Evolutionary conservation across 495 filamentous ascomycete genomes (phyloP), one percentile per base, ranked within the genome.

Genomic region (Penicillium soppii): DNA sequence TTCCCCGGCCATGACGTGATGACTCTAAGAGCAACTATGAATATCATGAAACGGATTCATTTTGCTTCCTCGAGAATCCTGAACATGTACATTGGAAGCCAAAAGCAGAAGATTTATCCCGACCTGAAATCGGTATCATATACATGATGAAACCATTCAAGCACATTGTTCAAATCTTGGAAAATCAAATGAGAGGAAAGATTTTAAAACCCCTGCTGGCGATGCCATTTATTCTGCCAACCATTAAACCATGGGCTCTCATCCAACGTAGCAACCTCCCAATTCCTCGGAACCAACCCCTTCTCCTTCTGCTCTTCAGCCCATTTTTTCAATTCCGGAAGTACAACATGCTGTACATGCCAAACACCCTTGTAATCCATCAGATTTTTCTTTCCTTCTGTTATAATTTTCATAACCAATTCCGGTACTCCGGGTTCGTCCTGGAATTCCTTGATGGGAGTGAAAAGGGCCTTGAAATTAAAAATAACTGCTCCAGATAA

Each of bases 401-500:
- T 81, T 49, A 95, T 53, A 7, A 95, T 66, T 71, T 86, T 89
- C 0, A 78, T 61, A 19, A 91, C 27, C 20, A 96, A 64, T 13
- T 76, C 77, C 0, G 91, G 91, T 2, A 96, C 70, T 33, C 83
- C 85, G 16, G 87, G 80, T 59, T 96, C 91, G 39, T 89, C 79
- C 0, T 84, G 72, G 52, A 96, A 84, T 56, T 89, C 84, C 15
- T 72, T 62, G 0, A 96, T 65, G 0, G 87, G 87, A 2, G 90
- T 94, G 70, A 96, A 96, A 0, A 95, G 65, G 0, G 86, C 91
- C 62, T 94, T 96, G 81, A 92, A 96, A 63, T 96, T 96, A 70
- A 96, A 96, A 2, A 90, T 80, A 7, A 96, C 70, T 0, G 78
- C 84, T 0, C 80, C 89, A 0, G 85, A 88, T 4, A 96, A 67